These are phyloP conservation scores for Ramichloridium luteum DNA, from an alignment of 2,329 filamentous ascomycete species.

Conservation along the genomic window DNA sequence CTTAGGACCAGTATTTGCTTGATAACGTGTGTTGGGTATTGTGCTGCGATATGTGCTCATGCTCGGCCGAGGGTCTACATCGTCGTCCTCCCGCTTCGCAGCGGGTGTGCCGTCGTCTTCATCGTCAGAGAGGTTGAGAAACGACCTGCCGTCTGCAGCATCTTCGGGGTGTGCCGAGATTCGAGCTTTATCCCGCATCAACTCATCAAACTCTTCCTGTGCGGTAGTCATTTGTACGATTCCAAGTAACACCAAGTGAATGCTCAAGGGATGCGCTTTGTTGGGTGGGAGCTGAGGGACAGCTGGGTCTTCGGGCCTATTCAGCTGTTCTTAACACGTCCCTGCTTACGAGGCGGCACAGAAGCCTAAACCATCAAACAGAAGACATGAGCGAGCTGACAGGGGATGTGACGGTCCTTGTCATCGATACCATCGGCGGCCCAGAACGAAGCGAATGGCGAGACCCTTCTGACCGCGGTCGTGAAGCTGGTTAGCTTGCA, in stretches of 20 bases:
- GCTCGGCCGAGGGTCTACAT: conserved; percentile 19
- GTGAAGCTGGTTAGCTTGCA: no score
- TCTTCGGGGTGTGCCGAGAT: conserved; percentile 38
- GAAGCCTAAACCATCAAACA: no score
- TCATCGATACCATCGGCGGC: no score
- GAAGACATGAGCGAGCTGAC: no score
- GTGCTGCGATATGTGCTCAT: conserved; percentile 33
- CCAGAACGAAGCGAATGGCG: no score
- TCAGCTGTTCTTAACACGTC: no score
- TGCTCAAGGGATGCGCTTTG: no score
- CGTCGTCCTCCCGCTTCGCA: conserved; percentile 46
- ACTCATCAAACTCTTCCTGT: conserved; percentile 41
- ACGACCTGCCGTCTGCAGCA: conserved; percentile 28
- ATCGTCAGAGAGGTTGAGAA: conserved; percentile 34
- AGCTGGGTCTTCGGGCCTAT: background rate
- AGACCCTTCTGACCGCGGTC: no score
- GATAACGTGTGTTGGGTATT: conserved; percentile 50
- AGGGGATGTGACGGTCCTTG: no score
- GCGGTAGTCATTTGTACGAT: conserved; percentile 39
- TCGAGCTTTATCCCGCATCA: conserved; percentile 36
- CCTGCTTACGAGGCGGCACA: no score
- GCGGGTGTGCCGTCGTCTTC: conserved; percentile 32
- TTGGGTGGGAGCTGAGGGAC: conserved; percentile 7
- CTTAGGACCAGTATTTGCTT: conserved; percentile 68
- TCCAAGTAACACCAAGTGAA: no score